Evolutionary conservation across 2,329 filamentous ascomycete species (phyloP), one percentile per base, ranked within the genome.

Genomic region (Rhynchosporium secalis): DNA sequence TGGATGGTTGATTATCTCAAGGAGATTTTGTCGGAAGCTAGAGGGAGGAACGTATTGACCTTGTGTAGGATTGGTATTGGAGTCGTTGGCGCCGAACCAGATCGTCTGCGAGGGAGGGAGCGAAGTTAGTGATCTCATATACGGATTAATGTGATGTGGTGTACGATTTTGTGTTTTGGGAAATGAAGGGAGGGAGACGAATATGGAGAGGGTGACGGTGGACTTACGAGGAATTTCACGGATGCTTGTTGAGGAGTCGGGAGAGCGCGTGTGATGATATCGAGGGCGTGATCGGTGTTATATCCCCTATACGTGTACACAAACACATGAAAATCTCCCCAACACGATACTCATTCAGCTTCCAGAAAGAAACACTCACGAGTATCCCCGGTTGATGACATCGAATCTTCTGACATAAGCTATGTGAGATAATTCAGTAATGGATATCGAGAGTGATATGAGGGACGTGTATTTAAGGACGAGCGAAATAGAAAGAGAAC

Each of bases 1-100:
- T 4, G 88, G 85, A 74, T 96, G 91, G 3, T 80, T 85, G 70
- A 95, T 78, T 67, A 97, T 91, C 40, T 79, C 79, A 65, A 75
- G 80, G 46, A 96, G 76, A 72, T 96, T 95, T 56, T 81, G 76
- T 73, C 84, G 86, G 78, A 91, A 98, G 63, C 85, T 77, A 0
- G 86, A 82, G 20, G 96, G 76, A 0, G 90, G 85, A 5, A 97
- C 84, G 73, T 92, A 86, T 76, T 97, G 94, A 1, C 80, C 79
- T 2, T 82, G 79, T 45, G 83, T 77, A 1, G 85, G 82, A 5
- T 68, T 64, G 2, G 94, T 75, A 58, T 87, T 87, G 3, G 92
- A 88, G 75, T 98, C 94, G 73, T 98, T 98, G 70, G 94, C 92
- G 13, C 94, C 94, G 64, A 97, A 87, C 70, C 96, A 88, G 62